Evolutionary conservation across 805 yeast genomes (phyloP).

Genomic region (Saccharomycopsis selenospora): DNA sequence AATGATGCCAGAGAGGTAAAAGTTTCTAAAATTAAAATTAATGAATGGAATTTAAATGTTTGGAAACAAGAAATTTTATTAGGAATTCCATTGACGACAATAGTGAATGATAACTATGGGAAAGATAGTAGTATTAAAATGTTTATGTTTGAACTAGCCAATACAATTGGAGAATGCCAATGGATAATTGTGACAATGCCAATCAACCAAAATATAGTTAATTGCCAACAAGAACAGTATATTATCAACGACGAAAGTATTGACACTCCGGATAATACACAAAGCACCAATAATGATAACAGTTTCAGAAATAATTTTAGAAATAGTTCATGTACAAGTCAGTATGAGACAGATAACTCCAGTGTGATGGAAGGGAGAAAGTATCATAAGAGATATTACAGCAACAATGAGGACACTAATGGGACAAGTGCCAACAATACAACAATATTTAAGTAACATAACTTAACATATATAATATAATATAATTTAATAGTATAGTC

Average conservation of each 20-base stretch:
- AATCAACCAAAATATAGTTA: background rate
- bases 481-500: no score
- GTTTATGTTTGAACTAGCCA: slow-evolving; percentile 30
- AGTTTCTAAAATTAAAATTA: slow-evolving; percentile 31
- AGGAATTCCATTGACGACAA: no score
- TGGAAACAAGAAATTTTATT: slow-evolving; percentile 35
- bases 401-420: slow-evolving; percentile 2
- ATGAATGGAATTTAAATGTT: slow-evolving; percentile 34
- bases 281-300: background rate
- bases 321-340: background rate
- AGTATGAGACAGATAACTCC: background rate
- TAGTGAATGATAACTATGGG: no score
- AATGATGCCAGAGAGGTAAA: slow-evolving; percentile 10
- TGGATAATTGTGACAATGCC: slow-evolving; percentile 29
- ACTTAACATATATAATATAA: no score
- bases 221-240: background rate
- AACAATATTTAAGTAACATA: no score
- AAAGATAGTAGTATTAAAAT: slow-evolving; percentile 29
- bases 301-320: background rate
- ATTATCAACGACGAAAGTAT: background rate
- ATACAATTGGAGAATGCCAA: slow-evolving; percentile 34
- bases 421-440: no score
- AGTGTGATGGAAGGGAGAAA: slow-evolving; percentile 2
- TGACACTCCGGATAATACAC: background rate
- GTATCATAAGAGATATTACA: background rate